Percentiles rank a stretch among this genome's conserved stretches.
Conservation (phyloP, 2,329 filamentous ascomycete genomes). For the Epichloe sylvatica region DNA sequence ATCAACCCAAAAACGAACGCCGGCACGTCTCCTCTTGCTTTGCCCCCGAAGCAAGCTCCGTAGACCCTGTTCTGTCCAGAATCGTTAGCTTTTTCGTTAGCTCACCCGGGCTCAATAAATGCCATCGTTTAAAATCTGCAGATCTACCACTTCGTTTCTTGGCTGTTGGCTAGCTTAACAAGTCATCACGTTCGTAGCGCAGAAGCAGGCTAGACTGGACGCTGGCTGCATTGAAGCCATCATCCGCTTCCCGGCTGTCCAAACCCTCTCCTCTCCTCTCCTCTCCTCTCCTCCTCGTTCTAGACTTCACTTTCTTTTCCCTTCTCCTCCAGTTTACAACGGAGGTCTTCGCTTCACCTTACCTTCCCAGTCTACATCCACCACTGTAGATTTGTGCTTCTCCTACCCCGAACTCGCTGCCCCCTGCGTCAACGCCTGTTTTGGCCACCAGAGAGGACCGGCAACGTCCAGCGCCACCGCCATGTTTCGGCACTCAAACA, state of each 20-base stretch:
- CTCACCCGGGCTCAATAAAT: not conserved
- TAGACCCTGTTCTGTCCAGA: not conserved
- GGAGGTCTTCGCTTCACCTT: not conserved
- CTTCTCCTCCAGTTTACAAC: not conserved
- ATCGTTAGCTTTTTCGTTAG: not conserved
- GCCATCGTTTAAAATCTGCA: not conserved
- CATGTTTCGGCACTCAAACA: conserved; percentile 1
- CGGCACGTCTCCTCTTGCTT: not conserved
- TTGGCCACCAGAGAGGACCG: not conserved
- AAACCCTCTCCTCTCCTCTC: not conserved
- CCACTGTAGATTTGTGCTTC: not conserved
- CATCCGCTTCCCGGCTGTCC: not conserved
- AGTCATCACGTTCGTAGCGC: not conserved
- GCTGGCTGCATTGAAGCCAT: not conserved
- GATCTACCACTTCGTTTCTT: not conserved
- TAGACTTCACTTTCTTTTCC: not conserved
- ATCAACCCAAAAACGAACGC: not conserved
- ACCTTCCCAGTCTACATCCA: not conserved
- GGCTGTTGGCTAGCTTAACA: not conserved
- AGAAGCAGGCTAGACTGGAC: not conserved
- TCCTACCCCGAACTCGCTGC: not conserved
- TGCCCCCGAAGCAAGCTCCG: not conserved
- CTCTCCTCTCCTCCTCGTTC: not conserved
- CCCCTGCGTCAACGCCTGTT: not conserved
- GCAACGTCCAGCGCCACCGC: not conserved